These are phyloP conservation scores for Francoa sonchifolia DNA, from an alignment of 441 rosid species.

Conservation along the genomic window DNA sequence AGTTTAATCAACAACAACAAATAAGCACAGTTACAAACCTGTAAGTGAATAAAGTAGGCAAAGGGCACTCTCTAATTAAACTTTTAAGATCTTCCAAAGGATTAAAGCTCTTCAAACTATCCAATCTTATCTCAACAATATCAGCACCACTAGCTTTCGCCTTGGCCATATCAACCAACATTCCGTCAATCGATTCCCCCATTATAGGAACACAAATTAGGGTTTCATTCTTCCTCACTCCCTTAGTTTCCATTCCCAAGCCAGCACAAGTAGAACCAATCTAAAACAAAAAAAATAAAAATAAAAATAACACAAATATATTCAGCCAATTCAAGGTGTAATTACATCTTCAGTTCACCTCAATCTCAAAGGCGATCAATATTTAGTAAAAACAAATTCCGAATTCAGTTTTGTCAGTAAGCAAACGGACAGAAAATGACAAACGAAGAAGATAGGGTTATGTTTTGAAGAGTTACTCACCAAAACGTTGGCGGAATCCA, in stretches of 20 bases:
- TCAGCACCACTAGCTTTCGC: slow-evolving; percentile 70
- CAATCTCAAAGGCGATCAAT: too few relatives aligned
- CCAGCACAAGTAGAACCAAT: slow-evolving; percentile 27
- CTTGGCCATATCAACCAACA: slow-evolving; percentile 34
- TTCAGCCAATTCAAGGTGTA: too few relatives aligned
- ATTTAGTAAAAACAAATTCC: too few relatives aligned
- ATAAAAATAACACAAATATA: neutral
- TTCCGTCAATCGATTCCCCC: slow-evolving; percentile 52
- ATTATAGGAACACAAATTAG: slow-evolving; percentile 72
- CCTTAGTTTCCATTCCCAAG: slow-evolving; percentile 17
- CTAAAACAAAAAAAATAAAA: slow-evolving; percentile 15
- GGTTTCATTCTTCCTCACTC: slow-evolving; percentile 36
- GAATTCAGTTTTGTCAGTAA: too few relatives aligned
- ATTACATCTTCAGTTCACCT: too few relatives aligned
- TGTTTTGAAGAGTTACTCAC: too few relatives aligned
- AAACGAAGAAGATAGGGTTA: too few relatives aligned
- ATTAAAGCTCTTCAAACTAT: slow-evolving; percentile 38
- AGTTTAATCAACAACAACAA: neutral
- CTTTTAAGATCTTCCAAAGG: slow-evolving; percentile 34
- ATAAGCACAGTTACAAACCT: slow-evolving; percentile 26
- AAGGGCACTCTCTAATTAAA: slow-evolving; percentile 40
- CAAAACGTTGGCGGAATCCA: too few relatives aligned
- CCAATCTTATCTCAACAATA: slow-evolving; percentile 80
- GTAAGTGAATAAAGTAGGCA: slow-evolving; percentile 84
- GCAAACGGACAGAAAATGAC: too few relatives aligned